phyloP scores from a whole-genome alignment of 176 grass and related monocot genomes.

The Microstegium vimineum region DNA sequence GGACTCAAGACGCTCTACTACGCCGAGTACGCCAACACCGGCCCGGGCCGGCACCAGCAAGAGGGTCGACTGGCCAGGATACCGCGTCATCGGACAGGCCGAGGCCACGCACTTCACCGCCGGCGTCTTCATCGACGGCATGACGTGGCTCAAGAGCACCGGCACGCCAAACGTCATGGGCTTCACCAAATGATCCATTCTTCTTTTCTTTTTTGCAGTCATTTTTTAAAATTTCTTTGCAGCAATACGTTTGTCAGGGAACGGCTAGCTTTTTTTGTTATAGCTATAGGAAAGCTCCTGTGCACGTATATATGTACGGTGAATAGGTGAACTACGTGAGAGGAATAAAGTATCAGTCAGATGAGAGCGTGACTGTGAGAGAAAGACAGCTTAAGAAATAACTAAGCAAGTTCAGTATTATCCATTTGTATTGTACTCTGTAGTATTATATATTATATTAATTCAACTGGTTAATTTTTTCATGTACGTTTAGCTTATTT shows the following conservation, averaged over 20 bases:
- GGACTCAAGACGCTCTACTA: constrained; percentile 75
- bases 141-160: constrained; percentile 51
- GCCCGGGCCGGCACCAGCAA: constrained; percentile 66
- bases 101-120: constrained; percentile 65
- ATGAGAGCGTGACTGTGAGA: background rate
- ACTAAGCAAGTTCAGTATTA: background rate
- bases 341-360: background rate
- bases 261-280: background rate
- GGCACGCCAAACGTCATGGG: constrained; percentile 54
- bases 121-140: constrained; percentile 45
- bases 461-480: background rate
- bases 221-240: too few relatives aligned
- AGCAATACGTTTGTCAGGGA: background rate
- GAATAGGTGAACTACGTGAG: background rate
- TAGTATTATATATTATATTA: background rate
- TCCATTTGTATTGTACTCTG: background rate
- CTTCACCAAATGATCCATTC: constrained; percentile 49
- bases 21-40: constrained; percentile 80
- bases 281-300: background rate
- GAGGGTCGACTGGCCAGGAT: constrained; percentile 59
- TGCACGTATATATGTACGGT: background rate
- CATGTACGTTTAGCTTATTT: too few relatives aligned
- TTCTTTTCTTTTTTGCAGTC: too few relatives aligned
- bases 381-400: background rate
- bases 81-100: constrained; percentile 59